phyloP scores from a whole-genome alignment of 2,329 filamentous ascomycete genomes.

The Nemania abortiva region DNA sequence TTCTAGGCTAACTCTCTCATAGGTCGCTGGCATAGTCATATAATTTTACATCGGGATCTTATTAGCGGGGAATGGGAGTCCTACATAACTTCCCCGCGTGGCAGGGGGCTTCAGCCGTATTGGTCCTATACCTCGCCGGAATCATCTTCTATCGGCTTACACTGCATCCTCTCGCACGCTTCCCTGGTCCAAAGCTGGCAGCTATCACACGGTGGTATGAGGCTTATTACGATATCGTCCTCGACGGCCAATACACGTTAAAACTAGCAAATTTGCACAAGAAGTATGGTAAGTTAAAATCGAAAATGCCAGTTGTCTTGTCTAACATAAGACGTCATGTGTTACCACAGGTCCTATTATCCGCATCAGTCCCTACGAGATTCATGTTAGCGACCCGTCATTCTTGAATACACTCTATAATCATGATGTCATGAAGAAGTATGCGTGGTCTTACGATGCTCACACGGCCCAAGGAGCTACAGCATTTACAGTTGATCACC shows the following conservation, averaged over 20 bases:
- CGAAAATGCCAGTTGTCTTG: neutral
- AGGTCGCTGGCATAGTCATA: neutral
- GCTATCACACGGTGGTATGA: slow-evolving; percentile 39
- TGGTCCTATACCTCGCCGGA: slow-evolving; percentile 6
- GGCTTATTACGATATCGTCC: slow-evolving; percentile 44
- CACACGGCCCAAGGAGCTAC: slow-evolving; percentile 26
- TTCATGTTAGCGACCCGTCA: slow-evolving; percentile 33
- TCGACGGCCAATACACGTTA: slow-evolving; percentile 42
- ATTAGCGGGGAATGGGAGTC: neutral
- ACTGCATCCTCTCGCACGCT: slow-evolving; percentile 35
- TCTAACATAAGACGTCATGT: neutral
- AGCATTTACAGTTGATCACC: slow-evolving; percentile 21
- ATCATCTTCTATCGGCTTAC: slow-evolving; percentile 31
- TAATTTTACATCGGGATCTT: neutral
- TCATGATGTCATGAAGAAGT: slow-evolving; percentile 31
- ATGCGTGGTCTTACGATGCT: slow-evolving; percentile 33
- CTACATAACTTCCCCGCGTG: neutral
- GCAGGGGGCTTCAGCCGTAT: neutral
- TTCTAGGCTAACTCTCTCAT: neutral
- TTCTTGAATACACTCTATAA: slow-evolving; percentile 34
- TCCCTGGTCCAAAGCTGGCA: slow-evolving; percentile 35
- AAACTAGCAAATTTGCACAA: slow-evolving; percentile 45
- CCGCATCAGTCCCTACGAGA: slow-evolving; percentile 36
- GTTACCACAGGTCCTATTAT: slow-evolving; percentile 31
- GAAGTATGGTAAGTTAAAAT: slow-evolving; percentile 41